Conservation (phyloP, 768 basidiomycete species). For the Leccinum longicurvipes region DNA sequence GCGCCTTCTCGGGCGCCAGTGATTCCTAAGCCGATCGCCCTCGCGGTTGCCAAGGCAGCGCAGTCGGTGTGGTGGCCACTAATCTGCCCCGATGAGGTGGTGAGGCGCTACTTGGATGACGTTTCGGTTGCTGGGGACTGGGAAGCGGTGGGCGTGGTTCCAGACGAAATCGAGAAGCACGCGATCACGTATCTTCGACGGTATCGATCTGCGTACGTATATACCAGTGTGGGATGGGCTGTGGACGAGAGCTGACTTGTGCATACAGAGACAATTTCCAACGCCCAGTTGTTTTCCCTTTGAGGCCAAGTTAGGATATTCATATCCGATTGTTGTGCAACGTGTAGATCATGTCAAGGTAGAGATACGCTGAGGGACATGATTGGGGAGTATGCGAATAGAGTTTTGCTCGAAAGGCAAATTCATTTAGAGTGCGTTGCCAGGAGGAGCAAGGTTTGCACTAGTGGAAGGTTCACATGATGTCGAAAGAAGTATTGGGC, state of each 20-base stretch:
- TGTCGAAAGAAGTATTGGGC: conserved; percentile 8
- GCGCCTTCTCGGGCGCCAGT: conserved; percentile 68
- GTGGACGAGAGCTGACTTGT: conserved; percentile 11
- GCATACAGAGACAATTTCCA: conserved; percentile 59
- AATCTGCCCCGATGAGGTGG: conserved; percentile 86
- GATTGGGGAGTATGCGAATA: conserved; percentile 18
- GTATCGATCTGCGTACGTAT: conserved; percentile 83
- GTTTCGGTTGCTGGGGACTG: conserved; percentile 71
- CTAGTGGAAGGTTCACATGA: conserved; percentile 20
- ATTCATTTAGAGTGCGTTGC: conserved; percentile 29
- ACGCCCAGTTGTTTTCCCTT: conserved; percentile 64
- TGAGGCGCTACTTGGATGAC: conserved; percentile 85
- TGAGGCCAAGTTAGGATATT: conserved; percentile 37
- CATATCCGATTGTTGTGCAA: conserved; percentile 29
- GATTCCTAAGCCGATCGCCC: conserved; percentile 72
- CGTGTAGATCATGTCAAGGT: conserved; percentile 24
- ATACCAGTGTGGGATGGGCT: conserved; percentile 1
- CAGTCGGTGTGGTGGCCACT: conserved; percentile 88
- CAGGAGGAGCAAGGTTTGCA: conserved; percentile 24
- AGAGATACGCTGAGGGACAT: conserved; percentile 5
- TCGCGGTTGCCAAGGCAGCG: conserved; percentile 56
- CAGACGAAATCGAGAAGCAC: conserved; percentile 81
- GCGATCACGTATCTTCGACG: conserved; percentile 89
- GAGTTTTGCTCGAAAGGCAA: conserved; percentile 18
- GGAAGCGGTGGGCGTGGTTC: conserved; percentile 76